Evolutionary conservation across 2,329 filamentous ascomycete genomes (phyloP), one percentile per base, ranked within the genome.

Genomic region (Aspergillus flavus): DNA sequence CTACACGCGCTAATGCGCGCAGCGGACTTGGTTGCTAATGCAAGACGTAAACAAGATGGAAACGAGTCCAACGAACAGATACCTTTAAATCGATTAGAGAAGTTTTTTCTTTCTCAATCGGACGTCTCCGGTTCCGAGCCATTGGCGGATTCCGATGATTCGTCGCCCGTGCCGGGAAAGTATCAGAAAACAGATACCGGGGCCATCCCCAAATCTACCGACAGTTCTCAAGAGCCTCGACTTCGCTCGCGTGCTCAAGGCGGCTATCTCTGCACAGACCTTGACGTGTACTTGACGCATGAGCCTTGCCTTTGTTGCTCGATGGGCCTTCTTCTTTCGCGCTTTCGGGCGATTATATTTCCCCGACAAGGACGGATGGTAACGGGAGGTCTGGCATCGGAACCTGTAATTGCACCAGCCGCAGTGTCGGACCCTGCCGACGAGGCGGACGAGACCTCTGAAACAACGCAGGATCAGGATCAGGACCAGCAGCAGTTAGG

Each of bases 291-390:
- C 80, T 84, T 96, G 64, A 97, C 94, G 2, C 94, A 98, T 74
- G 95, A 99, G 79, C 95, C 95, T 6, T 99, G 95, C 75, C 87
- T 96, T 64, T 96, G 96, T 87, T 99, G 95, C 79, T 93, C 91
- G 41, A 98, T 98, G 95, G 95, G 92, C 1, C 91, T 98, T 70
- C 84, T 98, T 26, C 94, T 98, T 75, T 97, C 94, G 10, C 88
- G 95, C 57, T 97, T 99, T 84, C 89, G 92, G 52, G 89, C 91
- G 59, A 91, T 94, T 58, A 85, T 96, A 45, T 96, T 97, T 78
- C 72, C 74, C 0, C 69, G 74, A 4, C 50, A 61, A 0, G 88
- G 87, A 66, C 87, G 91, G 61, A 95, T 96, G 91, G 81, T 87
- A 66, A 96, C 91, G 14, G 94, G 94, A 57, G 94, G 92, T 50